These are phyloP conservation scores for Aaosphaeria arxii DNA, from an alignment of 2,329 filamentous ascomycete genomes.

Conservation along the genomic window DNA sequence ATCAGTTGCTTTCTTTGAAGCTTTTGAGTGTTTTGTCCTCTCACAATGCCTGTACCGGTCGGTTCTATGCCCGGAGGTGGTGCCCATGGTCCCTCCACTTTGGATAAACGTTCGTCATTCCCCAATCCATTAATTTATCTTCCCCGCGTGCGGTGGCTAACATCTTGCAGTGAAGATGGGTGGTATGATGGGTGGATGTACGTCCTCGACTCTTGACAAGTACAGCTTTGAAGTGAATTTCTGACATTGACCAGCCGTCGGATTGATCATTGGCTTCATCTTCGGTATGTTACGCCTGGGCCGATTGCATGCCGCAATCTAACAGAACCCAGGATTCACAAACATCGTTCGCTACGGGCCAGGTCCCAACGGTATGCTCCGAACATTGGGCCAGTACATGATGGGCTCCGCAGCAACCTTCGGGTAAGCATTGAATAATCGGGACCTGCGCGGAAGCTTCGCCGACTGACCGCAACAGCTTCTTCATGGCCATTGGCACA, in stretches of 20 bases:
- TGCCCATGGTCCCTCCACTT: slow-evolving; percentile 58
- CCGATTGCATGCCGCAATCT: slow-evolving; percentile 5
- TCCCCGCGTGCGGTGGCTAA: slow-evolving; percentile 27
- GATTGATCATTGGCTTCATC: slow-evolving; percentile 95
- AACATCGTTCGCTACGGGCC: slow-evolving; percentile 95
- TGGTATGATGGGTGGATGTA: slow-evolving; percentile 97
- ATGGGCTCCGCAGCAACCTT: slow-evolving; percentile 91
- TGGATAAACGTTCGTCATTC: slow-evolving; percentile 63
- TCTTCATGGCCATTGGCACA: slow-evolving; percentile 99
- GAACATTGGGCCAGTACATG: slow-evolving; percentile 97
- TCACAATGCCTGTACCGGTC: slow-evolving; percentile 57
- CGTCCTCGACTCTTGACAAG: slow-evolving; percentile 37
- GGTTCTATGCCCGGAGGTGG: slow-evolving; percentile 40
- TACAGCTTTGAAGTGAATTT: too few species aligned
- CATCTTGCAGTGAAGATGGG: slow-evolving; percentile 82
- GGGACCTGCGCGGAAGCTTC: not conserved
- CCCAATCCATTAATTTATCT: slow-evolving; percentile 5
- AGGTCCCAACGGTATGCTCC: slow-evolving; percentile 87
- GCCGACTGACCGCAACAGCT: slow-evolving; percentile 44
- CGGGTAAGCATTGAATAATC: slow-evolving; percentile 59
- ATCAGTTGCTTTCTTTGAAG: slow-evolving; percentile 7
- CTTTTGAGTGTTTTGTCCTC: slow-evolving; percentile 1
- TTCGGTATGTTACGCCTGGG: slow-evolving; percentile 66
- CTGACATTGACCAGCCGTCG: slow-evolving; percentile 65
- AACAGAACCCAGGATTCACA: slow-evolving; percentile 64